Evolutionary conservation across 345 rosid species (phyloP).

Genomic region (Euclidium syriacum): DNA sequence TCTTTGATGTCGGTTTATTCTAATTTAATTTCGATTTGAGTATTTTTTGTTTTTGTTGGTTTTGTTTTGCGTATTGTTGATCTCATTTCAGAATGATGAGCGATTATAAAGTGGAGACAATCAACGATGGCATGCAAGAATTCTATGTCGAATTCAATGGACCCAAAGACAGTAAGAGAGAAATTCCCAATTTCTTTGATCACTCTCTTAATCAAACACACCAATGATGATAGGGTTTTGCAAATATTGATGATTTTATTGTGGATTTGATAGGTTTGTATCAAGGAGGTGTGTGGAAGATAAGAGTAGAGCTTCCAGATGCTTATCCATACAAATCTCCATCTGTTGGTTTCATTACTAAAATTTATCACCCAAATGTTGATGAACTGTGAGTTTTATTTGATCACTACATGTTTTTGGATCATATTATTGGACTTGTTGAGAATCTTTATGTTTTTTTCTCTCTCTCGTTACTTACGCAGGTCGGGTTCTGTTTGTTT

Average conservation of each 20-base stretch:
- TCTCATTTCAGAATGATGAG: constrained; percentile 80
- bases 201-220: neutral
- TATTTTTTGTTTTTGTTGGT: neutral
- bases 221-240: constrained; percentile 12
- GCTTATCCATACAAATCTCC: constrained; percentile 99
- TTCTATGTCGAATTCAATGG: constrained; percentile 95
- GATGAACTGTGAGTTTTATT: constrained; percentile 81
- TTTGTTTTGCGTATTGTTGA: constrained; percentile 30
- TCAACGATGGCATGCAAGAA: constrained; percentile 97
- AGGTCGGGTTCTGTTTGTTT: constrained; percentile 97
- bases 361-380: constrained; percentile 96
- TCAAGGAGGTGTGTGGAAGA: constrained; percentile 91
- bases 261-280: constrained; percentile 59
- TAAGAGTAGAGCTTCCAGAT: constrained; percentile 96
- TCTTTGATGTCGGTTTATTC: constrained; percentile 8
- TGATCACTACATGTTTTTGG: neutral
- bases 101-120: constrained; percentile 97
- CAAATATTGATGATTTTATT: neutral
- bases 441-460: neutral
- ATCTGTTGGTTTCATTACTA: constrained; percentile 87
- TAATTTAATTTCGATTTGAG: neutral
- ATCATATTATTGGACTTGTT: neutral
- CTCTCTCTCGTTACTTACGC: constrained; percentile 26
- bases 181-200: neutral
- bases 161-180: constrained; percentile 79